Percentiles rank a stretch among this genome's conserved stretches.
phyloP scores from a whole-genome alignment of 2,329 filamentous ascomycete species.

The Microcera coccophila region DNA sequence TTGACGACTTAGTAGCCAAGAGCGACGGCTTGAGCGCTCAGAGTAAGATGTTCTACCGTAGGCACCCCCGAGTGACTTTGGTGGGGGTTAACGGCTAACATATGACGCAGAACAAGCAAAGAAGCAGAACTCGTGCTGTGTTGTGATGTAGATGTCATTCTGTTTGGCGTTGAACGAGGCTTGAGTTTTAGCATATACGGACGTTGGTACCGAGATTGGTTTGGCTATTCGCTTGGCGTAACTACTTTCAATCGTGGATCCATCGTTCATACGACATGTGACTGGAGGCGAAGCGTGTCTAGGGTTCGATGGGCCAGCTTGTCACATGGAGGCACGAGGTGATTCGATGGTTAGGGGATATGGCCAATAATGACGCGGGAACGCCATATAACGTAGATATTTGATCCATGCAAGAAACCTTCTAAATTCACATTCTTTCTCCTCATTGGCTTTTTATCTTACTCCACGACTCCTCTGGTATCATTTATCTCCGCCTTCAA shows the following conservation, averaged over 20 bases:
- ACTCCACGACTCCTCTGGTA: conserved; percentile 23
- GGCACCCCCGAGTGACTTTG: conserved; percentile 26
- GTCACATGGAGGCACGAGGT: conserved; percentile 5
- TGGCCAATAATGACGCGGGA: conserved; percentile 10
- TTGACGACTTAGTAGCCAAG: conserved; percentile 90
- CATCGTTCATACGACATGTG: conserved; percentile 21
- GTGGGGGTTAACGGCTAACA: background rate
- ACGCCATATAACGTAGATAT: conserved; percentile 11
- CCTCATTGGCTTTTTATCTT: conserved; percentile 13
- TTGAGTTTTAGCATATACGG: conserved; percentile 29
- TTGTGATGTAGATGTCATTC: conserved; percentile 55
- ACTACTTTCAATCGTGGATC: conserved; percentile 25
- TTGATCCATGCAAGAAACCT: conserved; percentile 7
- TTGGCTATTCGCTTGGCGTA: conserved; percentile 31
- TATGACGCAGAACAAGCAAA: conserved; percentile 57
- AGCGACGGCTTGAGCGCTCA: conserved; percentile 84
- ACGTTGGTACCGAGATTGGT: conserved; percentile 29
- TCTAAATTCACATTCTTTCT: conserved; percentile 10
- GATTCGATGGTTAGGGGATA: conserved; percentile 9
- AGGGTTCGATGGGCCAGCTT: conserved; percentile 10
- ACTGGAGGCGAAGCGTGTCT: conserved; percentile 16
- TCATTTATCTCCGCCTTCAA: conserved; percentile 14
- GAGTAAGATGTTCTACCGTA: conserved; percentile 98
- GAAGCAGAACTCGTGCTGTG: conserved; percentile 76
- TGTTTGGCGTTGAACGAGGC: conserved; percentile 32